Conservation (phyloP, 1,139 yeast genomes). For the Lodderomyces theae region DNA sequence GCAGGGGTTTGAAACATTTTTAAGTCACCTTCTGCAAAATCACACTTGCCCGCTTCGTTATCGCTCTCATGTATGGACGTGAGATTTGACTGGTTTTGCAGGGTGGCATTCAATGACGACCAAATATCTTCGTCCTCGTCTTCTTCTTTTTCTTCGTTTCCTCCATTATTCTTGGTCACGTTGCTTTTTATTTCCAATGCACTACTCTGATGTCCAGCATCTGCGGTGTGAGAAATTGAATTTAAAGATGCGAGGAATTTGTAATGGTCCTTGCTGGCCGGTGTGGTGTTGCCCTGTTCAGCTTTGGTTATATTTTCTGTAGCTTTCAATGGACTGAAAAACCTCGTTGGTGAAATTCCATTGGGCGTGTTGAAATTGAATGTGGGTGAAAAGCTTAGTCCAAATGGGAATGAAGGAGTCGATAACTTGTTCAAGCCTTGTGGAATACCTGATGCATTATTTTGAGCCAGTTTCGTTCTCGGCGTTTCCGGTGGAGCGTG, state of each 20-base stretch:
- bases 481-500: conserved; percentile 11
- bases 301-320: conserved; percentile 17
- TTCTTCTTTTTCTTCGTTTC: conserved; percentile 1
- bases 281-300: conserved; percentile 8
- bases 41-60: conserved; percentile 1
- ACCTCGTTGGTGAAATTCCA: conserved; percentile 34
- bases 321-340: conserved; percentile 24
- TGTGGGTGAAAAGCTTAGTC: conserved; percentile 45
- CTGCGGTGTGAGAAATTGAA: background rate
- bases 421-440: conserved; percentile 16
- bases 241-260: conserved; percentile 11
- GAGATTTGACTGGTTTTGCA: conserved; percentile 21
- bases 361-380: conserved; percentile 42
- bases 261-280: conserved; percentile 8
- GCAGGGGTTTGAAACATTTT: conserved; percentile 34
- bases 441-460: background rate
- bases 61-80: conserved; percentile 31
- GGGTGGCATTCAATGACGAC: conserved; percentile 20
- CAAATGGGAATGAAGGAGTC: conserved; percentile 42
- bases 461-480: conserved; percentile 1
- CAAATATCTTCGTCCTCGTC: conserved; percentile 29
- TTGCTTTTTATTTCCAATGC: background rate
- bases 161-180: background rate
- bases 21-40: conserved; percentile 4
- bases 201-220: background rate